A percentile compares a stretch with the other conserved stretches of the same genome.
These are phyloP conservation scores for Diplodia corticola DNA, from an alignment of 2,329 filamentous ascomycete genomes.

Conservation along the genomic window DNA sequence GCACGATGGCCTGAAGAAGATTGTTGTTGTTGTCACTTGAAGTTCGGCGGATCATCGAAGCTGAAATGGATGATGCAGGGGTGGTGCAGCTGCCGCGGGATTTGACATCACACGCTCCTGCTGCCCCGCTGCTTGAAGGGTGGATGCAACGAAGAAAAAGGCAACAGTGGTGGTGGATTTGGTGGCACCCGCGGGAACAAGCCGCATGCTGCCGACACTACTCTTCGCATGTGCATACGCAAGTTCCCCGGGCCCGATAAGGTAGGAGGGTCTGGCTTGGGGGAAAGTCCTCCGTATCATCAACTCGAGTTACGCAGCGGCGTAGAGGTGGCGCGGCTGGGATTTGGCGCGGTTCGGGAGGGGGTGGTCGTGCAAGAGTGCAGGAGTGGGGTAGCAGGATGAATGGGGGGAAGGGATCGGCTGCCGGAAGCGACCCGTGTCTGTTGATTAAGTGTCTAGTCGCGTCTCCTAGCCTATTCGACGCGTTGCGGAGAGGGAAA, in stretches of 20 bases:
- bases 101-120: not conserved
- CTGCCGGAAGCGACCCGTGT: not conserved
- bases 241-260: not conserved
- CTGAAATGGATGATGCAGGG: not conserved
- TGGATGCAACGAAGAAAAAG: not conserved
- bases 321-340: not conserved
- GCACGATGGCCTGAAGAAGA: not conserved
- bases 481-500: not conserved
- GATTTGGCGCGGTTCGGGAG: not conserved
- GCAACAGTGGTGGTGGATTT: conserved; percentile 12
- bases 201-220: not conserved
- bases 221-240: not conserved
- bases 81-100: not conserved
- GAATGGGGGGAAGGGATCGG: not conserved
- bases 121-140: not conserved
- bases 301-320: not conserved
- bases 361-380: conserved; percentile 22
- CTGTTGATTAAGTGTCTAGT: no score
- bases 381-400: conserved; percentile 29
- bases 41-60: not conserved
- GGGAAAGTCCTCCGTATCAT: not conserved
- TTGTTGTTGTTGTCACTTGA: not conserved
- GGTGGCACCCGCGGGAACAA: not conserved
- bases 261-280: no score
- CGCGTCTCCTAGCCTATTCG: not conserved